Evolutionary conservation across 495 filamentous ascomycete genomes (phyloP), one percentile per base, ranked within the genome.

Genomic region (Aspergillus cavernicola): DNA sequence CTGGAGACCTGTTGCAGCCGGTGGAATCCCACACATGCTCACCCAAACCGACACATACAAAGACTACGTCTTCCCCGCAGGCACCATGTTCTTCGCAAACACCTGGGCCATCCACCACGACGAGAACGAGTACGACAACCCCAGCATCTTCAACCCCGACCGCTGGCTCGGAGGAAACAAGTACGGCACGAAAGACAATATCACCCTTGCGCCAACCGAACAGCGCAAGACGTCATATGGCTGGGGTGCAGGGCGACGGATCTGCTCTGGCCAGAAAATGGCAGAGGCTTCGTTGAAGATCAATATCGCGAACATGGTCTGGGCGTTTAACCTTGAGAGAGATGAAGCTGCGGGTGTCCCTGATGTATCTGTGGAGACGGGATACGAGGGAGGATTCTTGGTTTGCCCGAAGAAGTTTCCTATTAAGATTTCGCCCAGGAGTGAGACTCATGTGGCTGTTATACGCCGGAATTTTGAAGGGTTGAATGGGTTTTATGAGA

Each of bases 11-110:
- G 43, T 46, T 16, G 43, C 43, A 7, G 43, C 43, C 11, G 43
- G 43, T 8, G 43, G 43, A 22, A 46, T 46, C 29, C 43, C 43
- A 13, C 43, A 46, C 43, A 46, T 46, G 43, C 43, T 46, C 28
- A 46, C 28, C 2, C 43, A 33, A n/a, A 46, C 43, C 3, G 43
- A 46, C 29, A 46, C 43, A 20, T 46, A 46, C 16, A 20, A 46
- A 22, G 43, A 20, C 18, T 46, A 33, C 19, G 16, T 46, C 10
- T 46, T 46, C 29, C 43, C 43, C 7, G 43, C 43, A 6, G 43
- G 43, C 1, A 46, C 43, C 11, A 46, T 46, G 15, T 46, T 46
- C 43, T 46, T 46, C 29, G 43, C 43, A 1, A 46, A 46, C 18
- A 46, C 43, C 6, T 46, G 43, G 43, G 43, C 43, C 6, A 46